Base-by-base conservation (phyloP, 2,329 filamentous ascomycete genomes). In the Pseudogymnoascus sp. region DNA sequence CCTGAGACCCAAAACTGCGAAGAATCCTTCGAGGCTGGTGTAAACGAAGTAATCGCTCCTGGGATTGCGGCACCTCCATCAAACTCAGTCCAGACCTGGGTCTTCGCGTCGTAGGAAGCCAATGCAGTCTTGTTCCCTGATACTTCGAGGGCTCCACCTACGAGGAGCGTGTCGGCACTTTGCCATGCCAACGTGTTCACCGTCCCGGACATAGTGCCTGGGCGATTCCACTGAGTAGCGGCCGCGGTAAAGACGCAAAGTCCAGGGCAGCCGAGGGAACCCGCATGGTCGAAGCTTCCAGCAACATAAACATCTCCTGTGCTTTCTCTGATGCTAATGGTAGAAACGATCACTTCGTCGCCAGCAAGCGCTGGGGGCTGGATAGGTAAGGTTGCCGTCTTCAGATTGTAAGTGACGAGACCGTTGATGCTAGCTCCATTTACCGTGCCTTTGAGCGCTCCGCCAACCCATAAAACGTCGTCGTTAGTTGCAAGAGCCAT, bases 1-100 rank as follows among this genome's bases (percentile, higher is more conserved):
- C 95, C 95, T 21, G 90, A 84, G 59, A 90, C 85, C 92, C 94
- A 99, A 67, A 96, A 82, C 67, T 91, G 81, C 60, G 85, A 84
- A 64, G 84, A 83, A 67, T 91, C 86, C 62, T 81, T 79, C 38
- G 86, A 89, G n/a, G 88, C 92, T 11, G 88, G 81, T 0, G 89
- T 84, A 62, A 99, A 79, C 3, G 88, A 85, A 40, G 86, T 86
- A 8, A 97, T 86, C 0, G 90, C 88, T 0, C 94, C 94, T 4
- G 91, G 91, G 60, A 97, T 83, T 16, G 79, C 77, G 14, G 80
- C 80, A 4, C 87, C 85, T 10, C 81, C 79, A n/a, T 82, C 75
- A 69, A 88, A 86, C 10, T 76, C 76, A 56, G 82, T 77, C 86
- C 92, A 97, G 1, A 76, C 78, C 67, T 87, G 83, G 44, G 80